Base-by-base conservation (phyloP, 441 rosid species). In the Aleurites moluccanus region DNA sequence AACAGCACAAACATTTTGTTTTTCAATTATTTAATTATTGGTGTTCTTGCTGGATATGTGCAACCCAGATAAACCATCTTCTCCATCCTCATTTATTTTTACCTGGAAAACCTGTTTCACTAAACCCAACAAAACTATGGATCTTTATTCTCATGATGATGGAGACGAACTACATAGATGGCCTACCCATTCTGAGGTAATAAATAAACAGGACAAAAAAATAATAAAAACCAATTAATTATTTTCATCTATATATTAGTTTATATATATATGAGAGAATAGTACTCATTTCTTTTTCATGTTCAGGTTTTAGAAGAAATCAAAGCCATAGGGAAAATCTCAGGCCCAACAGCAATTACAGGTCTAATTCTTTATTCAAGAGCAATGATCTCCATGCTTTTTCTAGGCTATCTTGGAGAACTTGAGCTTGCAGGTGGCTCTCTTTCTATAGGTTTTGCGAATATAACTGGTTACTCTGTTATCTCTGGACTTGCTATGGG, bases 401-500 rank as follows among this genome's bases (percentile, higher is more conserved):
- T 96, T 76, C 97, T 96, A 0, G 99, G 98, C 18, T 85, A 90
- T 83, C 96, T 96, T 15, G 99, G 99, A 3, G 93, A 96, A 77
- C 92, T 93, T 45, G 93, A 92, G 82, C 92, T 96, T 14, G 99
- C 99, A 1, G 99, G 94, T 4, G 99, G 98, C 40, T 93, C 99
- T 38, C 97, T 96, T 28, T 83, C 98, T 75, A 90, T 92, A 27
- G 98, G 97, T 33, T 91, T 96, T 38, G 99, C 99, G 5, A 96
- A 96, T 85, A 96, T 96, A 78, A 92, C 99, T 0, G 99, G 99
- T 47, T 96, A 96, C 91, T 96, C 99, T 21, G 91, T 96, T 10
- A 85, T 96, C 82, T 93, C 99, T 35, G 99, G 99, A 20, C 86
- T 96, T 5, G 94, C 99, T 67, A 91, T 96, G 98, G 99, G 99